Evolutionary conservation across 2,329 filamentous ascomycete species (phyloP), one percentile per base, ranked within the genome.

Genomic region (Alternaria hordeiaustralica): DNA sequence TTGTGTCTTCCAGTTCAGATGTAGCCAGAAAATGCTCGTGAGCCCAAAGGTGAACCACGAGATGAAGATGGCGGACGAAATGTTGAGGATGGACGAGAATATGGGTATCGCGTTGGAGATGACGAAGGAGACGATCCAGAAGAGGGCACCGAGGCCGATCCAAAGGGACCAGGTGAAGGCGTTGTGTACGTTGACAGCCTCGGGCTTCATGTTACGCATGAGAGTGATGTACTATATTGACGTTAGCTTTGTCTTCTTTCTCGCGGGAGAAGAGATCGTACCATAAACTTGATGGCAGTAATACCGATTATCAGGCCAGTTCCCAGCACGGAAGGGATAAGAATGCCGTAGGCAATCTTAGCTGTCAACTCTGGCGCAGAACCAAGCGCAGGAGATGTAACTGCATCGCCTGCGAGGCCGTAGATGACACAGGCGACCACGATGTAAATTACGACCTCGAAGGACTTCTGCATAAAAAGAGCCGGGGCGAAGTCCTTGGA

Each of bases 301-400:
- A 90, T 87, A 13, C 87, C 89, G 72, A 91, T 89, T 61, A 92
- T 90, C 5, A 92, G 89, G 55, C 89, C 90, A 0, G 90, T 89
- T 53, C 92, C 88, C 45, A 92, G 82, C 58, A 92, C 91, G 2
- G 91, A 91, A 20, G 89, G 89, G 5, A 89, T 84, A 2, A 90
- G 89, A 59, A 92, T 82, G 20, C 88, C 89, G 79, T 88, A 92
- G 12, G 90, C 90, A 15, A 90, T 82, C 74, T 91, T 91, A 20
- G 86, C 83, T 30, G 91, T 81, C 0, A 85, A 73, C 3, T 73
- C 74, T 4, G 85, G 83, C 6, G 89, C 86, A 0, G 89, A 90
- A 4, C 89, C 87, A 2, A 93, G 83, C 0, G 90, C 90, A 0
- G 90, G 90, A 3, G 87, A 89, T 2, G 84, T 83, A 3, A 92